These are phyloP conservation scores for Exophiala sideris DNA, from an alignment of 2,329 filamentous ascomycete genomes.

Conservation along the genomic window DNA sequence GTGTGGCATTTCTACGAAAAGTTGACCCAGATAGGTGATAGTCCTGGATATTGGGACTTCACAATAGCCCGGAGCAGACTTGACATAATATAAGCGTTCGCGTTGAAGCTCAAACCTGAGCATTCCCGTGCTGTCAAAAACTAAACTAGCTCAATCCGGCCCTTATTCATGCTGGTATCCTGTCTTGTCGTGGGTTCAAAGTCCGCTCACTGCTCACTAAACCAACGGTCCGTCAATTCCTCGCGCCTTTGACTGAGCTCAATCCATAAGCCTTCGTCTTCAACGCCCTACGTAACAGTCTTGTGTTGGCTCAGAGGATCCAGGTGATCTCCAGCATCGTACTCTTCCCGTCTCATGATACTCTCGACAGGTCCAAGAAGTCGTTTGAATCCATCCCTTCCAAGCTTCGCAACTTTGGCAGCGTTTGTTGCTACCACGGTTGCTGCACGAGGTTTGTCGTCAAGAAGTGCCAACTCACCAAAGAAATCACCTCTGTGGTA, in stretches of 20 bases:
- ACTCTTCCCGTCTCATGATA: slow-evolving; percentile 73
- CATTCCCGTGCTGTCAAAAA: neutral
- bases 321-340: slow-evolving; percentile 31
- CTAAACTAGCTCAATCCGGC: neutral
- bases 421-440: slow-evolving; percentile 80
- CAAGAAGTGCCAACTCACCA: slow-evolving; percentile 87
- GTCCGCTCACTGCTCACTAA: neutral
- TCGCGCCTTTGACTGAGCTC: neutral
- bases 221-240: neutral
- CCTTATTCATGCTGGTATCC: slow-evolving; percentile 3
- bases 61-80: neutral
- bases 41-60: too few relatives aligned
- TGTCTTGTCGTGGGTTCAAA: slow-evolving; percentile 1
- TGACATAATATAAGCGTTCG: neutral
- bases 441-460: slow-evolving; percentile 88
- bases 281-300: slow-evolving; percentile 36
- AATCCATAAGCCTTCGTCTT: neutral
- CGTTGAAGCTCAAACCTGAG: neutral
- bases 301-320: slow-evolving; percentile 29
- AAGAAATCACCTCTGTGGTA: slow-evolving; percentile 96
- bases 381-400: slow-evolving; percentile 92
- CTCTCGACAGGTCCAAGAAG: slow-evolving; percentile 88
- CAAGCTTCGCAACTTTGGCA: slow-evolving; percentile 87
- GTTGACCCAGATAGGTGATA: too few relatives aligned
- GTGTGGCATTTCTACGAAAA: too few relatives aligned